These are phyloP conservation scores for Escovopsis weberi DNA, from an alignment of 2,329 filamentous ascomycete species.

Conservation along the genomic window DNA sequence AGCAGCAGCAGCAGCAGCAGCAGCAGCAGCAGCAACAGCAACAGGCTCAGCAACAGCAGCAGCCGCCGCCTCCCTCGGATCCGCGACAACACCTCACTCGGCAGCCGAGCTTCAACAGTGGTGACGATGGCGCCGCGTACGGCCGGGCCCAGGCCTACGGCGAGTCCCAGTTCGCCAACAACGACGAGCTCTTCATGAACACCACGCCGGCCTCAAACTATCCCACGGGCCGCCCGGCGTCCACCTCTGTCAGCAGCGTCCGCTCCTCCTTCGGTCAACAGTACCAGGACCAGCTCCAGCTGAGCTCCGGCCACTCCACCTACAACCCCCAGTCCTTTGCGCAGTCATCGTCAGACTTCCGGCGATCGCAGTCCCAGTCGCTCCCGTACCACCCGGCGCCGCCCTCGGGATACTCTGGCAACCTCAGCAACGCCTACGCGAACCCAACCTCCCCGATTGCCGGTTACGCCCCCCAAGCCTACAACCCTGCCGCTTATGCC, in stretches of 20 bases:
- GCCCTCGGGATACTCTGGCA: constrained; percentile 23
- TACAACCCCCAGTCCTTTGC: constrained; percentile 62
- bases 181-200: constrained; percentile 50
- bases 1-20: constrained; percentile 13
- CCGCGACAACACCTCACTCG: constrained; percentile 26
- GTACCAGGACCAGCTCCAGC: constrained; percentile 31
- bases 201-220: constrained; percentile 20
- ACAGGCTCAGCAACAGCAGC: constrained; percentile 14
- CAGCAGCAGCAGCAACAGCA: not conserved
- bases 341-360: constrained; percentile 14
- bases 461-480: constrained; percentile 36
- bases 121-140: constrained; percentile 52
- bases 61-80: constrained; percentile 8
- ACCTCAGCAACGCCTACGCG: constrained; percentile 21
- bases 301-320: constrained; percentile 28
- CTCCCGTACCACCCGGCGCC: constrained; percentile 32
- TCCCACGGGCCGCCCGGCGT: constrained; percentile 16
- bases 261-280: constrained; percentile 38
- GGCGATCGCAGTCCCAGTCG: constrained; percentile 36
- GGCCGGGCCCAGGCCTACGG: constrained; percentile 4
- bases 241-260: constrained; percentile 31
- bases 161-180: constrained; percentile 10
- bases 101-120: constrained; percentile 59
- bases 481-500: constrained; percentile 47
- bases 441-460: constrained; percentile 18